These are phyloP conservation scores for Xylaria telfairii DNA, from an alignment of 495 filamentous ascomycete genomes.

Conservation along the genomic window DNA sequence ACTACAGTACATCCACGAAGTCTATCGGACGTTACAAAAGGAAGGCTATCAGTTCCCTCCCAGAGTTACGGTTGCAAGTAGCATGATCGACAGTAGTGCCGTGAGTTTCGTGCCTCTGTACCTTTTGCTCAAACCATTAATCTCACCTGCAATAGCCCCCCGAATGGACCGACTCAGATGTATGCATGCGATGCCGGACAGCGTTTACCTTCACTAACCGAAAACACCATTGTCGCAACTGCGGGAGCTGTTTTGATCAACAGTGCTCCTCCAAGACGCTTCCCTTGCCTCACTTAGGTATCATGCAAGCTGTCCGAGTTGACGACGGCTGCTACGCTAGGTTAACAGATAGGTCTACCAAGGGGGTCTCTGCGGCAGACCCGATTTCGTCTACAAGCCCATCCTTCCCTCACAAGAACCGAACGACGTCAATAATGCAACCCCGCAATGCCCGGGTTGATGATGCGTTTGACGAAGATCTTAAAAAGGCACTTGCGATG, in stretches of 20 bases:
- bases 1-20: conserved; percentile 83
- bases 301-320: conserved; percentile 89
- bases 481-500: conserved; percentile 93
- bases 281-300: conserved; percentile 90
- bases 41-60: conserved; percentile 93
- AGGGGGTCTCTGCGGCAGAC: conserved; percentile 37
- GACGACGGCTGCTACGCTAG: conserved; percentile 95
- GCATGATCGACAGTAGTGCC: conserved; percentile 95
- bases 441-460: conserved; percentile 85
- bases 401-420: conserved; percentile 47
- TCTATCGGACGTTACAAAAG: conserved; percentile 77
- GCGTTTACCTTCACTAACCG: conserved; percentile 96
- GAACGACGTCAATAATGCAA: conserved; percentile 70
- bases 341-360: conserved; percentile 75
- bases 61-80: conserved; percentile 82
- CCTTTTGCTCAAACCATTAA: conserved; percentile 10
- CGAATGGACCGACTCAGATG: conserved; percentile 97
- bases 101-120: conserved; percentile 59
- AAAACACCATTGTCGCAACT: conserved; percentile 98
- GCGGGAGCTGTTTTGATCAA: conserved; percentile 94
- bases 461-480: conserved; percentile 87
- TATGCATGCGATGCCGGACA: conserved; percentile 97
- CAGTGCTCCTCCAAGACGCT: conserved; percentile 89
- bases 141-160: conserved; percentile 70
- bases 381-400: conserved; percentile 40